A percentile compares a stretch with the other conserved stretches of the same genome.
Evolutionary conservation across 192 early-diverging fungal species (phyloP).

Genomic region (Pilaira anomala): DNA sequence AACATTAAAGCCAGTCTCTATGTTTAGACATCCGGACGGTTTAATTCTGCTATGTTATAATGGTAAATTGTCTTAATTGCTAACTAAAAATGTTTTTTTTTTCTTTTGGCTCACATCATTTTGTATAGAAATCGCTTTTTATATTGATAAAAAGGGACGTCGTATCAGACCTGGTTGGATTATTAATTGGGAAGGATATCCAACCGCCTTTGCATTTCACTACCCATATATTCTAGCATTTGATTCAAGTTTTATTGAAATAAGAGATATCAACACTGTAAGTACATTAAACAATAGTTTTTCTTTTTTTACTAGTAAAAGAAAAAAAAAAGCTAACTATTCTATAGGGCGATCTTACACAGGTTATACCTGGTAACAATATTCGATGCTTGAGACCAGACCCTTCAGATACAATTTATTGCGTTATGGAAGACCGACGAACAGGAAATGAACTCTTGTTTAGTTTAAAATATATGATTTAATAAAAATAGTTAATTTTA

Average conservation of each 20-base stretch:
- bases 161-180: conserved; percentile 71
- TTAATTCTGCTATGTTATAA: conserved; percentile 91
- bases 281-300: conserved; percentile 20
- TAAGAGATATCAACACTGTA: conserved; percentile 78
- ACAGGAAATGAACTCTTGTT: conserved; percentile 19
- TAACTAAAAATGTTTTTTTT: not conserved
- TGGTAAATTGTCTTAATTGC: conserved; percentile 44
- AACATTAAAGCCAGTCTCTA: conserved; percentile 71
- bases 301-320: not conserved
- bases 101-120: not conserved
- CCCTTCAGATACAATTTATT: conserved; percentile 42
- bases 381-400: conserved; percentile 56
- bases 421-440: conserved; percentile 39
- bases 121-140: conserved; percentile 84
- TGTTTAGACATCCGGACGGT: conserved; percentile 75
- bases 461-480: conserved; percentile 14
- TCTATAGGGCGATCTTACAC: conserved; percentile 47
- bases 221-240: conserved; percentile 90
- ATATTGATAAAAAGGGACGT: conserved; percentile 83
- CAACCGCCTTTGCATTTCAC: conserved; percentile 77
- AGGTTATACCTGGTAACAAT: conserved; percentile 54
- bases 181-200: conserved; percentile 85
- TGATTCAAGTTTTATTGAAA: conserved; percentile 86
- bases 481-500: too few relatives aligned
- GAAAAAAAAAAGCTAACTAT: not conserved